Base-by-base conservation (phyloP, 2,329 filamentous ascomycete species). In the Botrytis fabae region DNA sequence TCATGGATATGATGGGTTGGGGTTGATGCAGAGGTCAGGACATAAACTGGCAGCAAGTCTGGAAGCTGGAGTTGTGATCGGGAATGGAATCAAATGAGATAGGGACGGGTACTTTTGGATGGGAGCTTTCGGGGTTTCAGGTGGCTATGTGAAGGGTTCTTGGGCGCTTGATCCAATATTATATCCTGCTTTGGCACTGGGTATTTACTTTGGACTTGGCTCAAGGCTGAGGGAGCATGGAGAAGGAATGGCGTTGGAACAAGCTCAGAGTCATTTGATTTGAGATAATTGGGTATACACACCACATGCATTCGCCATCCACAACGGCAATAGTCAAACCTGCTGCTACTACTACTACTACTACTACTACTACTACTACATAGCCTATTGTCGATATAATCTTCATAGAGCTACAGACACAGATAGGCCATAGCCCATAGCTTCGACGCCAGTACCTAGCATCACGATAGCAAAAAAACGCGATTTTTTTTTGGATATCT, bases 401-500 rank as follows among this genome's bases (percentile, higher is more conserved):
- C 86, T 89, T 89, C 85, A 89, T 90, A 90, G 87, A 88, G 85
- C 88, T 86, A 85, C 78, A 79, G 75, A 76, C 75, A 76, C 76
- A 79, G 82, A 79, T 79, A 80, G 82, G 85, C 85, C 86, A 85
- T 86, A 87, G 84, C 85, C 84, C 83, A 83, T 75, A 72, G 74
- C 74, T 86, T 86, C 85, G 83, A 85, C 83, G 84, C 84, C 85
- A 89, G 87, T 88, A 89, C 87, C 88, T 92, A 92, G 90, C 89
- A 89, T 89, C 87, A 90, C 88, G 90, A 90, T 93, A 92, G 91
- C 90, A 54, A 91, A 88, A 91, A 85, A 82, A 84, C 82, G 84
- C 83, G 78, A 80, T 54, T 80, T 80, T 73, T 80, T 81, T 79
- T 79, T 80, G 80, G 80, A 80, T 79, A 76, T 81, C 78, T 79